A percentile compares a stretch with the other conserved stretches of the same genome.
Conservation (phyloP, 2,329 filamentous ascomycete genomes). For the Drechslera avenae region DNA sequence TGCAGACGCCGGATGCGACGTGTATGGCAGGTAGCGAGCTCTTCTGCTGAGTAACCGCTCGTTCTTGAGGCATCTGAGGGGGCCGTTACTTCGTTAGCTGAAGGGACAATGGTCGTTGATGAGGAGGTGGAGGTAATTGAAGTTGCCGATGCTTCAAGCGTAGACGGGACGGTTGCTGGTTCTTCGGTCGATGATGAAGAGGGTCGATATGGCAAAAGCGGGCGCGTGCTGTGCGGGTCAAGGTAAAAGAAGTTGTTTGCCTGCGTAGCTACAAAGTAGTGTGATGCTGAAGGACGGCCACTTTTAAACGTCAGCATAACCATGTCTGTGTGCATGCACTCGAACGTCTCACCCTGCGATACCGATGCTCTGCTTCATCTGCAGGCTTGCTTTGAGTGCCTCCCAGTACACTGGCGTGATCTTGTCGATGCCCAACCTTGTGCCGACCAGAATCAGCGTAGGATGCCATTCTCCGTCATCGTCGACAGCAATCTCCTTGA, state of each 20-base stretch:
- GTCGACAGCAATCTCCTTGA: slow-evolving; percentile 76
- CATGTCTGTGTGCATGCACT: neutral
- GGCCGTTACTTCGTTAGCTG: neutral
- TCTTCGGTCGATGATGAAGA: slow-evolving; percentile 2
- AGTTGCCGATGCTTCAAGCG: slow-evolving; percentile 16
- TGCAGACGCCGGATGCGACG: slow-evolving; percentile 80
- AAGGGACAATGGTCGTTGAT: slow-evolving; percentile 31
- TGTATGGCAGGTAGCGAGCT: slow-evolving; percentile 85
- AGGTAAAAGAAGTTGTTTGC: slow-evolving; percentile 89
- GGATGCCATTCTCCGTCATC: slow-evolving; percentile 72
- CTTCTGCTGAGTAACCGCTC: slow-evolving; percentile 68
- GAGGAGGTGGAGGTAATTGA: slow-evolving; percentile 22
- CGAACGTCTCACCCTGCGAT: slow-evolving; percentile 77
- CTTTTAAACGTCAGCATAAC: slow-evolving; percentile 53
- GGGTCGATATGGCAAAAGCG: slow-evolving; percentile 67
- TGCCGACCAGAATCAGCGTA: slow-evolving; percentile 86
- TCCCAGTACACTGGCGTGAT: slow-evolving; percentile 95
- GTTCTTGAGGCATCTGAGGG: neutral
- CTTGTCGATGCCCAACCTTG: slow-evolving; percentile 88
- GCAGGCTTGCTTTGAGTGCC: slow-evolving; percentile 81
- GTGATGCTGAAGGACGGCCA: slow-evolving; percentile 87
- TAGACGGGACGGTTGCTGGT: neutral
- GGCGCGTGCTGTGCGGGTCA: slow-evolving; percentile 86
- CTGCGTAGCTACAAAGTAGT: slow-evolving; percentile 75
- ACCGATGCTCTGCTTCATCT: slow-evolving; percentile 90